Conservation (phyloP, 805 yeast species). For the Cyberlindnera xylosilytica region DNA sequence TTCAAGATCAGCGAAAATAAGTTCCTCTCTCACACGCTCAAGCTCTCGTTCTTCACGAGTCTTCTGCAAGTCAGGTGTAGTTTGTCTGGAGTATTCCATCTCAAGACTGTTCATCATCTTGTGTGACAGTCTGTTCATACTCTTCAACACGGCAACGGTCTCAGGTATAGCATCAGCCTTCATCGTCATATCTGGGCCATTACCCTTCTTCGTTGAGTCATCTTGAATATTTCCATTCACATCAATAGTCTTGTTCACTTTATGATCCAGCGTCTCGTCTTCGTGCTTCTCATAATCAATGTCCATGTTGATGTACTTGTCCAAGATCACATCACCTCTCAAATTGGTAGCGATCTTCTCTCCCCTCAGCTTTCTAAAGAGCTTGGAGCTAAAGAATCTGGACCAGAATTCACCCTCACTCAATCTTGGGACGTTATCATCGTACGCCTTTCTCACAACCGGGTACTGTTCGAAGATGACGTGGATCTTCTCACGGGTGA, state of each 20-base stretch:
- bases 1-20: conserved; percentile 50
- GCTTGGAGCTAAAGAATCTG: conserved; percentile 84
- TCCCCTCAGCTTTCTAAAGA: conserved; percentile 85
- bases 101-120: conserved; percentile 66
- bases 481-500: conserved; percentile 84
- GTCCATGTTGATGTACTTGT: conserved; percentile 73
- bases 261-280: conserved; percentile 38
- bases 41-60: conserved; percentile 36
- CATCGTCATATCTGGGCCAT: conserved; percentile 89
- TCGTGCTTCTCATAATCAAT: conserved; percentile 51
- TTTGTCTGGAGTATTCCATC: conserved; percentile 37
- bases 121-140: conserved; percentile 85
- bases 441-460: conserved; percentile 81
- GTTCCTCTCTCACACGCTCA: conserved; percentile 39
- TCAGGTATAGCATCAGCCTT: conserved; percentile 55
- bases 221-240: conserved; percentile 79
- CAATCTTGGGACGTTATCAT: conserved; percentile 85
- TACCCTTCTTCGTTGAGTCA: conserved; percentile 64
- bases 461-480: conserved; percentile 94
- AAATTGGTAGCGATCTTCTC: conserved; percentile 74
- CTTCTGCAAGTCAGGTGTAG: conserved; percentile 32
- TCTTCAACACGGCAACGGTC: conserved; percentile 70
- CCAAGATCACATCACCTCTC: conserved; percentile 81
- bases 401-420: conserved; percentile 96
- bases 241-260: conserved; percentile 71